A percentile compares a stretch with the other conserved stretches of the same genome.
Evolutionary conservation across 345 rosid species (phyloP).

Genomic region (Citrus australasica): DNA sequence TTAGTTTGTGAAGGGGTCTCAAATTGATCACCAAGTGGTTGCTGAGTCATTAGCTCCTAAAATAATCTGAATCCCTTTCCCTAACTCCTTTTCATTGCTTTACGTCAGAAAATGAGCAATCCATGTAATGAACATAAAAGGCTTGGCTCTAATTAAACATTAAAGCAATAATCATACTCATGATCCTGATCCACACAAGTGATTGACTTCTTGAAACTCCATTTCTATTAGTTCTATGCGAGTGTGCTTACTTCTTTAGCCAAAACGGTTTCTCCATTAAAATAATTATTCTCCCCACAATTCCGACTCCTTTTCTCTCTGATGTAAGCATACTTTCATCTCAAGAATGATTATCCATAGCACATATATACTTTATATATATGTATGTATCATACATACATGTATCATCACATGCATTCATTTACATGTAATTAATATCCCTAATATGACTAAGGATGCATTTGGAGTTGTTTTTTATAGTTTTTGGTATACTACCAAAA

Average conservation of each 20-base stretch:
- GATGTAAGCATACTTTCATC: slow-evolving; percentile 48
- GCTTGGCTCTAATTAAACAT: slow-evolving; percentile 1
- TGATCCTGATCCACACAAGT: slow-evolving; percentile 24
- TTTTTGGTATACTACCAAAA: neutral
- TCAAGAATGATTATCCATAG: slow-evolving; percentile 53
- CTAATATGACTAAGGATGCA: neutral
- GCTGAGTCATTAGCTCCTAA: slow-evolving; percentile 37
- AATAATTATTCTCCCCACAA: slow-evolving; percentile 58
- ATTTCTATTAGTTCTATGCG: slow-evolving; percentile 14
- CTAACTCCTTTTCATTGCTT: slow-evolving; percentile 24
- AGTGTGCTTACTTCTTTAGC: slow-evolving; percentile 20
- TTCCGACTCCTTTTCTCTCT: slow-evolving; percentile 29
- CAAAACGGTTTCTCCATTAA: slow-evolving; percentile 30
- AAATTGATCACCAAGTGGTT: slow-evolving; percentile 26
- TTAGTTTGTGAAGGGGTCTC: slow-evolving; percentile 15
- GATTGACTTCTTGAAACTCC: slow-evolving; percentile 48
- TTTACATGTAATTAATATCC: no score
- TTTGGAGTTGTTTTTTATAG: neutral
- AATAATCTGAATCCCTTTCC: slow-evolving; percentile 26
- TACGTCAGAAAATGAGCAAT: slow-evolving; percentile 22
- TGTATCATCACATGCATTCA: neutral
- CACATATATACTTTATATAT: neutral
- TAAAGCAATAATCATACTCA: slow-evolving; percentile 7
- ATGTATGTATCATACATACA: slow-evolving; percentile 4
- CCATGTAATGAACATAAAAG: neutral